Percentiles rank a stretch among this genome's conserved stretches.
These are phyloP conservation scores for Globisporangium cylindrosporum DNA, from an alignment of 352 stramenopile species.

Conservation along the genomic window DNA sequence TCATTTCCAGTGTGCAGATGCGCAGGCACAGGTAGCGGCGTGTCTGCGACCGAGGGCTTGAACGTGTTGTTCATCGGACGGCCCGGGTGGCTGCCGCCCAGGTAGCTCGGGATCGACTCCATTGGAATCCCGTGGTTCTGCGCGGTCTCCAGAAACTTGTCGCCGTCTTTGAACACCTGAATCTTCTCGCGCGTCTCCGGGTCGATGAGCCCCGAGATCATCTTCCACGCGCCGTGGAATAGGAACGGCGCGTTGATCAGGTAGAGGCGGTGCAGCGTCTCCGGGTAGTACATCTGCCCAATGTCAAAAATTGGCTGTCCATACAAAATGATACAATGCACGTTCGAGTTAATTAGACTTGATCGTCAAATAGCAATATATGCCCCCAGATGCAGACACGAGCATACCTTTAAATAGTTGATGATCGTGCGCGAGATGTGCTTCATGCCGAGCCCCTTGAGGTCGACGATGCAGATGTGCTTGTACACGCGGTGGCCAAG, in stretches of 20 bases:
- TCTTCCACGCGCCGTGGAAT: slow-evolving; percentile 82
- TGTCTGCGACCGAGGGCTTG: slow-evolving; percentile 51
- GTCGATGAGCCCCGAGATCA: slow-evolving; percentile 70
- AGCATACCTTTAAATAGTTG: slow-evolving; percentile 55
- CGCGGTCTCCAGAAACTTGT: slow-evolving; percentile 51
- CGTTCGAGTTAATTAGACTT: too few relatives aligned
- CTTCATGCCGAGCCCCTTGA: slow-evolving; percentile 71
- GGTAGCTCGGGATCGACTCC: slow-evolving; percentile 49
- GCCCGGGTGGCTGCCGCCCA: slow-evolving; percentile 55
- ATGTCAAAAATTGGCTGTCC: slow-evolving; percentile 77
- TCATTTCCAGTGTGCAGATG: neutral
- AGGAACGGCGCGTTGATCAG: slow-evolving; percentile 80
- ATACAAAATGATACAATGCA: slow-evolving; percentile 6
- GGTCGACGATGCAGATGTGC: slow-evolving; percentile 80
- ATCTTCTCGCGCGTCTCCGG: slow-evolving; percentile 82
- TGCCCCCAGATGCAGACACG: neutral
- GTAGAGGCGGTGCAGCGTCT: slow-evolving; percentile 78
- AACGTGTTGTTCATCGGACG: slow-evolving; percentile 71
- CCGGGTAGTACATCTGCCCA: slow-evolving; percentile 75
- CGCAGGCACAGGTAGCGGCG: slow-evolving; percentile 41
- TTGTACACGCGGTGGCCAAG: slow-evolving; percentile 70
- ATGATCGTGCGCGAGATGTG: slow-evolving; percentile 54
- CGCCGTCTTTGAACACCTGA: slow-evolving; percentile 72
- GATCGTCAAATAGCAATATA: neutral
- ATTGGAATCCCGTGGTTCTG: slow-evolving; percentile 64